A percentile compares a stretch with the other conserved stretches of the same genome.
phyloP scores from a whole-genome alignment of 345 rosid species.

The Clarkia xantiana region DNA sequence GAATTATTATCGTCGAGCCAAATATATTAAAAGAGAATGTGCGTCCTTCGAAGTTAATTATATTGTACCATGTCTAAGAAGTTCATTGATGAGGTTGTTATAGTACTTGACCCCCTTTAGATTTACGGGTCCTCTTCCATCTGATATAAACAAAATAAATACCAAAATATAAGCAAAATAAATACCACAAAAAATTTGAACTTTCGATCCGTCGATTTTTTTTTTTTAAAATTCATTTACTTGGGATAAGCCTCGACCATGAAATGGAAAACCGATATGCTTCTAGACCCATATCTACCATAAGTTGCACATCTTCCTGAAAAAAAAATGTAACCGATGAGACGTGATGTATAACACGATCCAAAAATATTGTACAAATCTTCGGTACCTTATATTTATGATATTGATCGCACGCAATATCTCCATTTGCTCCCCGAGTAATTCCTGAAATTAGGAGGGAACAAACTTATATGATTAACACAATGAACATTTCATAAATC shows the following conservation, averaged over 20 bases:
- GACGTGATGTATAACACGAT: no score
- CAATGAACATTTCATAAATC: no score
- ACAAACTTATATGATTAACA: background rate
- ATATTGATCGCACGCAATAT: slow-evolving; percentile 15
- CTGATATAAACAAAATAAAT: slow-evolving; percentile 9
- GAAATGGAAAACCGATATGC: slow-evolving; percentile 22
- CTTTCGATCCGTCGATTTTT: no score
- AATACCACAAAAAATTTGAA: background rate
- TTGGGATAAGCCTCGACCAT: slow-evolving; percentile 25
- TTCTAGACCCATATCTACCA: slow-evolving; percentile 15
- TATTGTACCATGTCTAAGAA: slow-evolving; percentile 9
- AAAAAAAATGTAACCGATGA: background rate
- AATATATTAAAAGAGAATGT: no score
- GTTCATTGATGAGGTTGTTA: slow-evolving; percentile 18
- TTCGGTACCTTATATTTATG: slow-evolving; percentile 17
- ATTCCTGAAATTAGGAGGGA: slow-evolving; percentile 9
- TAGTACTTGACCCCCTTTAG: slow-evolving; percentile 16
- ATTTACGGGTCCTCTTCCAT: slow-evolving; percentile 17
- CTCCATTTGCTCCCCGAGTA: slow-evolving; percentile 14
- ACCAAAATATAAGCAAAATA: background rate
- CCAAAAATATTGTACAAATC: background rate
- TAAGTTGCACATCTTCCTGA: slow-evolving; percentile 21
- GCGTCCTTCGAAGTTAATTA: no score
- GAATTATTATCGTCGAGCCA: no score
- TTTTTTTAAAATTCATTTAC: slow-evolving; percentile 4